A percentile compares a stretch with the other conserved stretches of the same genome.
Conservation (phyloP, 140 eudicot genomes). For the Anethum foeniculum region DNA sequence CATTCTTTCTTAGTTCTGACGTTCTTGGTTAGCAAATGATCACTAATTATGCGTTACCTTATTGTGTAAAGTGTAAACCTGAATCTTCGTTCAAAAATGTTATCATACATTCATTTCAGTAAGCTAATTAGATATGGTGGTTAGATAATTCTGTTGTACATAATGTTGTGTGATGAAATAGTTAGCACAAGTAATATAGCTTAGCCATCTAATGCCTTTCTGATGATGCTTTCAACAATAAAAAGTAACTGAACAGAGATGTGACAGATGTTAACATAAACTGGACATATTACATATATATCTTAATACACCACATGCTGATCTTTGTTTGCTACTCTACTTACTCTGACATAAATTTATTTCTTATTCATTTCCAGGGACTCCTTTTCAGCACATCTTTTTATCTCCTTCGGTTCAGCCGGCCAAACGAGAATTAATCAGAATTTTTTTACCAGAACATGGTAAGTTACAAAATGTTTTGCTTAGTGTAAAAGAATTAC, state of each 20-base stretch:
- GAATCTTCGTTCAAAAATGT: background rate
- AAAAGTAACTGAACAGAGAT: background rate
- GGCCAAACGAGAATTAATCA: constrained; percentile 29
- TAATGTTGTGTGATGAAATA: background rate
- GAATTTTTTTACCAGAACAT: constrained; percentile 35
- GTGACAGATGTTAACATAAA: background rate
- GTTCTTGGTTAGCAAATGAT: background rate
- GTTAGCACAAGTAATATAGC: background rate
- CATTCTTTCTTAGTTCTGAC: background rate
- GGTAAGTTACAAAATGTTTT: constrained; percentile 25
- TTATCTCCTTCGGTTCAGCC: constrained; percentile 55
- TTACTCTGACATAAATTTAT: background rate
- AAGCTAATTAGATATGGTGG: background rate
- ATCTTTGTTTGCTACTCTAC: constrained; percentile 12
- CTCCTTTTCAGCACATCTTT: constrained; percentile 39
- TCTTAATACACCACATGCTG: background rate
- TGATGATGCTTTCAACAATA: background rate
- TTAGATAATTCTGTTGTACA: background rate
- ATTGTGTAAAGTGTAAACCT: background rate
- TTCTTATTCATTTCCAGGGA: constrained; percentile 32
- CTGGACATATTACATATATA: background rate
- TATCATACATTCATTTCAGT: background rate
- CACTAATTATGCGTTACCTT: background rate
- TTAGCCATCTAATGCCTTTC: background rate
- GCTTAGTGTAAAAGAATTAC: constrained; percentile 4